Percentiles rank a stretch among this genome's conserved stretches.
Evolutionary conservation across 768 basidiomycete genomes (phyloP).

Genomic region (Lyophyllum decastes): DNA sequence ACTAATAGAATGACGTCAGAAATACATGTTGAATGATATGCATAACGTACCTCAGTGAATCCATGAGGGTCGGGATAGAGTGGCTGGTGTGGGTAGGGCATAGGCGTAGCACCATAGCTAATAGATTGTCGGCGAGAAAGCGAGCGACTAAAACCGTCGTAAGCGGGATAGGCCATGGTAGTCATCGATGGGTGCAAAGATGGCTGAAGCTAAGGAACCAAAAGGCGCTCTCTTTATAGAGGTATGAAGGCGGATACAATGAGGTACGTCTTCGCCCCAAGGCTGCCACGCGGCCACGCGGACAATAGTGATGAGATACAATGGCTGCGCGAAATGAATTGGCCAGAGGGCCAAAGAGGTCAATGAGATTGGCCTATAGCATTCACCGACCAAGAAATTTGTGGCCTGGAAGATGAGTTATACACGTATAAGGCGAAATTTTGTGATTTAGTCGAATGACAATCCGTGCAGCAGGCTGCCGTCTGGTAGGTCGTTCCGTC

Average conservation of each 20-base stretch:
- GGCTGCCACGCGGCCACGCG: constrained; percentile 19
- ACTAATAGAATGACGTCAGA: constrained; percentile 27
- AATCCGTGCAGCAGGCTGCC: background rate
- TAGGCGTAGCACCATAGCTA: constrained; percentile 30
- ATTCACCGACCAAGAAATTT: background rate
- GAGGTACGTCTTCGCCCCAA: constrained; percentile 11
- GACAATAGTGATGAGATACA: constrained; percentile 4
- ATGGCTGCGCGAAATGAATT: constrained; percentile 9
- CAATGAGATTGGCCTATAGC: background rate
- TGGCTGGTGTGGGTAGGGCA: constrained; percentile 34
- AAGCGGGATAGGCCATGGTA: constrained; percentile 25
- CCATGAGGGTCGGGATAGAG: constrained; percentile 42
- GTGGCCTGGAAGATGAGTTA: background rate
- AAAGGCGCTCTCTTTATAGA: constrained; percentile 17
- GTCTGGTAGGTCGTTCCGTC: background rate
- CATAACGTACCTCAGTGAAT: constrained; percentile 33
- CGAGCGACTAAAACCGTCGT: constrained; percentile 27
- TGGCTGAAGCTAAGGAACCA: background rate
- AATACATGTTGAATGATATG: background rate
- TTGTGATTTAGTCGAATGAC: background rate
- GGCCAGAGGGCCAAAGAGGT: constrained; percentile 7
- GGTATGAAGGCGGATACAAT: constrained; percentile 11
- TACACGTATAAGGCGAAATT: background rate
- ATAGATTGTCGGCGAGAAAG: constrained; percentile 42
- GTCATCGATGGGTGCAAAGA: constrained; percentile 3